A percentile compares a stretch with the other conserved stretches of the same genome.
These are phyloP conservation scores for Alliaria petiolata DNA, from an alignment of 345 rosid species.

Conservation along the genomic window DNA sequence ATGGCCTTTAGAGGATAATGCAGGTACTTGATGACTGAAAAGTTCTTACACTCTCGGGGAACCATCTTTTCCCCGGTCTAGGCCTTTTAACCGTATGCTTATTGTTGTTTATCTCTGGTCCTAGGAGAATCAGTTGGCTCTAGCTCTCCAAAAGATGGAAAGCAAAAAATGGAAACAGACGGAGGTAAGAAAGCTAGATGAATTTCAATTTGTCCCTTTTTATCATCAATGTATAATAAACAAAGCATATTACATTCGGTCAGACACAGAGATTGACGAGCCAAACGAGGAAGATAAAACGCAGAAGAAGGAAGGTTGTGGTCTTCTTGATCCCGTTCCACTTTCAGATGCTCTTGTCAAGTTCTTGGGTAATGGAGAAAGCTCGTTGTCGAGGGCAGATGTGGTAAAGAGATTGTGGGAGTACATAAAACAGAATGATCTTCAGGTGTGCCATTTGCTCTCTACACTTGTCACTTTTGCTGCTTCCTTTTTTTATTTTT, in stretches of 20 bases:
- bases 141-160: conserved; percentile 26
- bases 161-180: conserved; percentile 27
- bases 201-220: not conserved
- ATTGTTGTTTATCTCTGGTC: conserved; percentile 13
- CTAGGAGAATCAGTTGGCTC: conserved; percentile 27
- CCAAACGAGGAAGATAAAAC: conserved; percentile 41
- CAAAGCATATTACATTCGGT: not conserved
- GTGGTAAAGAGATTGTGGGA: conserved; percentile 60
- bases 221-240: conserved; percentile 16
- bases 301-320: conserved; percentile 50
- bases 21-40: conserved; percentile 36
- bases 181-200: conserved; percentile 27
- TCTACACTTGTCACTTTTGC: not conserved
- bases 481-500: not conserved
- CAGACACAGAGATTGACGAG: conserved; percentile 37
- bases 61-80: not conserved
- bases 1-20: conserved; percentile 47
- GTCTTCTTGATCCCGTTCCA: conserved; percentile 53
- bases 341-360: conserved; percentile 56
- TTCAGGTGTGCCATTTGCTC: conserved; percentile 46
- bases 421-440: conserved; percentile 57
- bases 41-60: not conserved
- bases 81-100: not conserved
- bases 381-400: conserved; percentile 45
- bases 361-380: conserved; percentile 65